Percentiles rank a stretch among this genome's conserved stretches.
phyloP scores from a whole-genome alignment of 2,329 filamentous ascomycete genomes.

The Phyllosticta capitalensis region DNA sequence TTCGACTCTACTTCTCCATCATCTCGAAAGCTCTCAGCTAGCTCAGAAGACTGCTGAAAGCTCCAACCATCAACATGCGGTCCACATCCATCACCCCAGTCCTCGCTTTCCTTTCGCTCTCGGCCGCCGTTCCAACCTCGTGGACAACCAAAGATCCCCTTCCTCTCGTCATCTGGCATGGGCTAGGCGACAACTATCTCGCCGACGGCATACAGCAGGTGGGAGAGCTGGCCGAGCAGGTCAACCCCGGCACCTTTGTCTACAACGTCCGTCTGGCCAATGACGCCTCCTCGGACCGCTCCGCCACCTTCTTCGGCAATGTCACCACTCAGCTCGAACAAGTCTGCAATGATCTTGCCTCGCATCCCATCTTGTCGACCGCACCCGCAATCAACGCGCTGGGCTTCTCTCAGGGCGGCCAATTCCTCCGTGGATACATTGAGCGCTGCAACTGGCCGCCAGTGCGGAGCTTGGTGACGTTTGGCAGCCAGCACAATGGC shows the following conservation, averaged over 20 bases:
- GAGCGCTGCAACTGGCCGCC: slow-evolving; percentile 74
- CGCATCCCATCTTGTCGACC: slow-evolving; percentile 69
- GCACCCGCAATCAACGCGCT: slow-evolving; percentile 81
- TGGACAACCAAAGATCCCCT: slow-evolving; percentile 37
- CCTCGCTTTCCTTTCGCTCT: slow-evolving; percentile 9
- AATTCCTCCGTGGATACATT: slow-evolving; percentile 86
- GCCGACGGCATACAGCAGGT: slow-evolving; percentile 65
- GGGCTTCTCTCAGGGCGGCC: slow-evolving; percentile 91
- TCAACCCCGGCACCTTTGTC: slow-evolving; percentile 75
- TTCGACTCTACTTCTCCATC: neutral
- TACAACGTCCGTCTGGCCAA: slow-evolving; percentile 67
- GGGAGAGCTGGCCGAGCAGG: slow-evolving; percentile 58
- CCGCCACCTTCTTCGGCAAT: slow-evolving; percentile 85
- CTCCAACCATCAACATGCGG: neutral
- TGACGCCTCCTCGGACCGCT: slow-evolving; percentile 59
- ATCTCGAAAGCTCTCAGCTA: neutral
- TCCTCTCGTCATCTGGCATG: slow-evolving; percentile 93
- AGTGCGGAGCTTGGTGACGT: slow-evolving; percentile 73
- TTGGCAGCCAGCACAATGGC: slow-evolving; percentile 86
- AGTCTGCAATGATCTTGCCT: slow-evolving; percentile 69
- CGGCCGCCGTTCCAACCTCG: slow-evolving; percentile 15
- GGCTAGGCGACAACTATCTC: slow-evolving; percentile 64
- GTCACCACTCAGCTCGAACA: slow-evolving; percentile 64
- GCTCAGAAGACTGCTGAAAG: neutral
- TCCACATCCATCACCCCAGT: neutral